These are phyloP conservation scores for Elongisporangium prolatum DNA, from an alignment of 352 stramenopile species.

Conservation along the genomic window DNA sequence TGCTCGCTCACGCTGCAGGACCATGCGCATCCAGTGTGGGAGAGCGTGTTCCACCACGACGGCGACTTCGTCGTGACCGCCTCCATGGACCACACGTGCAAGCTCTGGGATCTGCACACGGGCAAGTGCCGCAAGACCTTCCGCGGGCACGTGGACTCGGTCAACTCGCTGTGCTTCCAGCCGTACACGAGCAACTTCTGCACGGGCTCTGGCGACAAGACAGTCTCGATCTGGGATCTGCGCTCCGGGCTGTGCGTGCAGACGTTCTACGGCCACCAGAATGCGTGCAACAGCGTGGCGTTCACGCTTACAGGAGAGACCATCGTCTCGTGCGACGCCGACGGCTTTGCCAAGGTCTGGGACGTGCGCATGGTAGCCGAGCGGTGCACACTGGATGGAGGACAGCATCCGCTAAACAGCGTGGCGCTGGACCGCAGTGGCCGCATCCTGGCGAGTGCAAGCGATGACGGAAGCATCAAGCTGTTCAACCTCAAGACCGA, in stretches of 20 bases:
- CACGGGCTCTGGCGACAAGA: conserved; percentile 93
- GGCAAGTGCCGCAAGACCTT: conserved; percentile 91
- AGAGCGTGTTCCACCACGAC: conserved; percentile 90
- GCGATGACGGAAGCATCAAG: conserved; percentile 89
- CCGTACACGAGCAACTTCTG: conserved; percentile 92
- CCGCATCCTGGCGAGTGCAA: conserved; percentile 76
- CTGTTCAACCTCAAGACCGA: conserved; percentile 82
- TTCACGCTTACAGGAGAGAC: conserved; percentile 86
- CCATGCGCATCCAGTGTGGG: conserved; percentile 93
- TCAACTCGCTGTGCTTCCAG: conserved; percentile 93
- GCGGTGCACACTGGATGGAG: conserved; percentile 77
- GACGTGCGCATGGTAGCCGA: conserved; percentile 94
- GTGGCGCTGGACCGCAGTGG: conserved; percentile 90
- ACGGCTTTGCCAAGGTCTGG: conserved; percentile 94
- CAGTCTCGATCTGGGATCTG: conserved; percentile 93
- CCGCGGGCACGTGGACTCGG: conserved; percentile 92
- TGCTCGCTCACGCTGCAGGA: conserved; percentile 90
- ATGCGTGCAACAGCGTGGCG: conserved; percentile 89
- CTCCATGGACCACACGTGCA: conserved; percentile 94
- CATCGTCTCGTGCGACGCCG: conserved; percentile 91
- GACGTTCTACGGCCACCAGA: conserved; percentile 95
- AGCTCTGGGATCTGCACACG: conserved; percentile 90
- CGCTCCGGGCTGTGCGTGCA: conserved; percentile 89
- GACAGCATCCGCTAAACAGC: conserved; percentile 88
- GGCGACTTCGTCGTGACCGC: conserved; percentile 90